Base-by-base conservation (phyloP, 768 basidiomycete species). In the Psilocybe cyanescens region DNA sequence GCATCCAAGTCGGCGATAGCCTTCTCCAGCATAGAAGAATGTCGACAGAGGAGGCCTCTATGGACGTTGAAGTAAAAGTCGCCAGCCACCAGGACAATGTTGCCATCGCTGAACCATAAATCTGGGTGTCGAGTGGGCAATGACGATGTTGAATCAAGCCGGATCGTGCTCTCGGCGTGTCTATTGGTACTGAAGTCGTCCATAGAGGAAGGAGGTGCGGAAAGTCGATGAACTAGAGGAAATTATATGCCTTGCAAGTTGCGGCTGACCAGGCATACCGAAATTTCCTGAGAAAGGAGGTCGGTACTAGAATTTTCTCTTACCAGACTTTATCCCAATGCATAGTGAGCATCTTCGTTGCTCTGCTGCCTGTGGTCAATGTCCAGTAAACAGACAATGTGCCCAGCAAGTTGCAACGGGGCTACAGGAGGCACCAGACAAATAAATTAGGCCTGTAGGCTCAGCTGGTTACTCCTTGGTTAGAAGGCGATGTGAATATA, bases 81-180 rank as follows among this genome's bases (percentile, higher is more conserved):
- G 5, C 78, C 84, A 53, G 87, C 78, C 24, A 66, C 67, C 31
- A 93, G 71, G 14, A 84, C 88, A 46, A 92, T 71, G 66, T 90
- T 91, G 17, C 88, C 91, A 68, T 92, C 90, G 33, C 77, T 75
- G 63, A 92, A 91, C 70, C 77, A 87, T 16, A 91, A 75, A 49
- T 82, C 79, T 16, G 77, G 77, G 68, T 87, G 83, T 60, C 81
- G 76, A 58, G 67, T 74, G 14, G 74, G 79, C 35, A 58, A 31
- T 33, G 63, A 37, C 12, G 59, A 48, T 12, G 55, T 44, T 16
- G 50, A 47, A 8, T 70, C 66, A n/a, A 63, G 41, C 54, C 57
- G 62, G 30, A 59, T 30, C 28, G 52, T 35, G 62, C 52, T 60
- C 54, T 61, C 64, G 49, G 73, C 73, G 63, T 78, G 78, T 35